Evolutionary conservation across 108 stramenopile genomes (phyloP).

Genomic region (Pseudonitzschia pungens): DNA sequence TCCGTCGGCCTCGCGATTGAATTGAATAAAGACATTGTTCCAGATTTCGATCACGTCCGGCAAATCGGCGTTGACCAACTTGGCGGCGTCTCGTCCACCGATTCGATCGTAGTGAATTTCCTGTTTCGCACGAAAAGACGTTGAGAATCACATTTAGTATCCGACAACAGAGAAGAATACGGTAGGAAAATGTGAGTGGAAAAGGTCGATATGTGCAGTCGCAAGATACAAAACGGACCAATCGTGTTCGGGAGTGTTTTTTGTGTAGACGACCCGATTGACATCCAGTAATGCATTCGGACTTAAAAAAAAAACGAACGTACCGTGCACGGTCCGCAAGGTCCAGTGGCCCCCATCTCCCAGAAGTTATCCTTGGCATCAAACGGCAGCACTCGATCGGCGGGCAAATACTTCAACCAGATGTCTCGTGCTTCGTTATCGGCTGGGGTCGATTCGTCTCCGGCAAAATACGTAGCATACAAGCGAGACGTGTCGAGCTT

Average conservation of each 20-base stretch:
- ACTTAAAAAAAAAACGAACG: constrained; percentile 11
- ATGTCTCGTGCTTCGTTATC: constrained; percentile 91
- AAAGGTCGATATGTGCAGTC: too few relatives aligned
- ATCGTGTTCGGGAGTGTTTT: neutral
- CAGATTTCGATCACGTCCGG: constrained; percentile 98
- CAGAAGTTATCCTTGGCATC: constrained; percentile 98
- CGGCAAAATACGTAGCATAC: constrained; percentile 99
- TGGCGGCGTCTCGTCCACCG: constrained; percentile 93
- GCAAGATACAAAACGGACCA: too few relatives aligned
- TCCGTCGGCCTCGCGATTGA: constrained; percentile 95
- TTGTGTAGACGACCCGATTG: neutral
- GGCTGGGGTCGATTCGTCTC: constrained; percentile 85
- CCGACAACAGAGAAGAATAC: neutral
- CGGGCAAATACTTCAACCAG: constrained; percentile 93
- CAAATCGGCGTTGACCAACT: constrained; percentile 94
- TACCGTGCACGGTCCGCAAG: constrained; percentile 97
- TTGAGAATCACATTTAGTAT: neutral
- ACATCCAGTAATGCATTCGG: neutral
- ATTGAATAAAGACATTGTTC: constrained; percentile 99
- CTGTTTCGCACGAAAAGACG: constrained; percentile 18
- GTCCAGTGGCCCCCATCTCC: constrained; percentile 99
- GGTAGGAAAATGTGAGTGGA: neutral
- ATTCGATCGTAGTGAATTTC: constrained; percentile 99
- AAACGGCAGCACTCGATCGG: constrained; percentile 91
- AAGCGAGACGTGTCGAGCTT: constrained; percentile 78